Conservation (phyloP, 169 alveolate genomes). For the Eimeria maxima region DNA sequence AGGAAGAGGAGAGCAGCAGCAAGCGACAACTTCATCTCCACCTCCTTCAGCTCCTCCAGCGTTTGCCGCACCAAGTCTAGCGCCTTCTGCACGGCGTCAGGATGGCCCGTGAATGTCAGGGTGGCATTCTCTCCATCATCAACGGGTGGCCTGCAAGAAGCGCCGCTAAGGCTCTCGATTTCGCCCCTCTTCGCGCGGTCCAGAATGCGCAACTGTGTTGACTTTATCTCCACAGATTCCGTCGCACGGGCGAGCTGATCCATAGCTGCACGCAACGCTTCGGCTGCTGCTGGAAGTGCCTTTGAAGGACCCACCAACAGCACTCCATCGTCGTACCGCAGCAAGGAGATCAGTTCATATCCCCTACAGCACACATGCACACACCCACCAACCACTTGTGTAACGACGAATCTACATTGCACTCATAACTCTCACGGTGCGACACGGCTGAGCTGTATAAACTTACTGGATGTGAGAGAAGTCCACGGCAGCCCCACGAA, state of each 20-base stretch:
- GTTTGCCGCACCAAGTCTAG: slow-evolving; percentile 43
- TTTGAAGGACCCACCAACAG: slow-evolving; percentile 67
- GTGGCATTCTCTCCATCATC: slow-evolving; percentile 51
- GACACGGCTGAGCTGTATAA: neutral
- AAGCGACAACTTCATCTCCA: slow-evolving; percentile 62
- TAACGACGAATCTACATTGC: neutral
- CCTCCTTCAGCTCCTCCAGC: slow-evolving; percentile 66
- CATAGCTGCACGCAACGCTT: slow-evolving; percentile 41
- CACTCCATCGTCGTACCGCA: slow-evolving; percentile 72
- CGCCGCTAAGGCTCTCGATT: slow-evolving; percentile 65
- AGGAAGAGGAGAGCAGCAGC: slow-evolving; percentile 64
- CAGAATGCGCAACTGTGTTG: slow-evolving; percentile 70
- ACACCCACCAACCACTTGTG: neutral
- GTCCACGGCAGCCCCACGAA: slow-evolving; percentile 62
- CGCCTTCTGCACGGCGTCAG: slow-evolving; percentile 70
- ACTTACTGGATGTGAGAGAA: slow-evolving; percentile 40
- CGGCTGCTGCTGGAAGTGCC: slow-evolving; percentile 31
- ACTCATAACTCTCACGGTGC: too few relatives aligned
- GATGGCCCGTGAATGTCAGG: slow-evolving; percentile 73
- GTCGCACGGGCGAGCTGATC: slow-evolving; percentile 69
- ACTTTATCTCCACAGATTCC: slow-evolving; percentile 56
- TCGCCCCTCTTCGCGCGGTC: slow-evolving; percentile 51
- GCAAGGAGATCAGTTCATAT: slow-evolving; percentile 65
- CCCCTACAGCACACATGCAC: slow-evolving; percentile 53
- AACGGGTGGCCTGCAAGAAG: slow-evolving; percentile 40